Evolutionary conservation across 2,329 filamentous ascomycete species (phyloP), one percentile per base, ranked within the genome.

Genomic region (Phoma sp.): DNA sequence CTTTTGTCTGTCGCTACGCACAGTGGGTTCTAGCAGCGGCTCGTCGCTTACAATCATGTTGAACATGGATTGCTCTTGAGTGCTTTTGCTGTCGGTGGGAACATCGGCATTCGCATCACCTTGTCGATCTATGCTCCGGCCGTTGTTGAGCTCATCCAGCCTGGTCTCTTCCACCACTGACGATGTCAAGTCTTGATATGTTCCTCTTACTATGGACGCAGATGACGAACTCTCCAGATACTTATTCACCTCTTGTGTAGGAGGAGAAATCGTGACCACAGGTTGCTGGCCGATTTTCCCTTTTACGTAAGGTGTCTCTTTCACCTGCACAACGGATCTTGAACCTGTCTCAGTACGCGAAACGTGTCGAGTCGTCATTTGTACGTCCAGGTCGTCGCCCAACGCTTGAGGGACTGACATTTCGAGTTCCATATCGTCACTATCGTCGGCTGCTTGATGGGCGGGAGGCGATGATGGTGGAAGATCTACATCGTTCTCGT

Each of bases 381-480:
- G 36, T 21, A 50, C 36, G n/a, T 42, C 28, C 26, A 49, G 21
- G 20, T 67, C 65, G 20, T 70, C 65, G 2, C 65, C 69, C n/a
- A 74, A 53, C 0, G 60, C 70, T 17, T 62, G 68, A 29, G 71
- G 71, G 12, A 74, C 49, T 5, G 42, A 59, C 3, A 52, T 55
- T 37, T 72, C 65, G 60, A 72, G 57, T 11, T 73, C 69, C 61
- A 69, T 69, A 1, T 72, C 69, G 3, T 65, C 60, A n/a, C 53
- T 59, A 42, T 61, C 60, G 3, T 39, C 9, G 20, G 37, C 42
- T 7, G 21, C 33, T 12, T 46, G 45, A 12, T 18, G 33, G 34
- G 14, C 32, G 11, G 55, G 62, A n/a, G 63, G 64, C 2, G 68
- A 69, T 3, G 64, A 71, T 4, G 54, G 47, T 5, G 47, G 62